Evolutionary conservation across 2,329 filamentous ascomycete species (phyloP), one percentile per base, ranked within the genome.

Genomic region (Volutella citrinella): DNA sequence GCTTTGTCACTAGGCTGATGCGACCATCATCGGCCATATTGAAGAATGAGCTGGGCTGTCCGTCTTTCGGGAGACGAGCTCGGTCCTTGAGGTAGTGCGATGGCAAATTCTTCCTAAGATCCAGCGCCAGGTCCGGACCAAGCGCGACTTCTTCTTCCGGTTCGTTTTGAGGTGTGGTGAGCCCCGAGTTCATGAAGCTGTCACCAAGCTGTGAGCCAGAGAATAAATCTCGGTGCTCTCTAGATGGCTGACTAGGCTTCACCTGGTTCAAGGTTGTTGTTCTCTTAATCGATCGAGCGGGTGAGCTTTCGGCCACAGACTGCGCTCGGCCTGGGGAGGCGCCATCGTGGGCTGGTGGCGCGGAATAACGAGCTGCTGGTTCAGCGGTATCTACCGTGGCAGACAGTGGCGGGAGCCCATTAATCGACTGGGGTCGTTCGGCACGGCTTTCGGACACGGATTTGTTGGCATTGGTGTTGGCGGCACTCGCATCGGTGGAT

Each of bases 121-220:
- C 50, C 12, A 42, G 48, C 34, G 48, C 36, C 30, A 53, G 36
- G 30, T 52, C 50, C 10, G 45, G 45, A 14, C 32, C 40, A 9
- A 54, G 46, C 24, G 48, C 38, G 26, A 54, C 31, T 15, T 38
- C 38, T 11, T 46, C 51, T 6, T 45, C 50, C 13, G 42, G 52
- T 29, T 61, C 60, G 19, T 58, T 61, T 12, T 49, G 52, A 11
- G 62, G 62, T 11, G 62, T 63, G 10, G 62, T 62, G 5, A 61
- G 42, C 7, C 60, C 57, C 18, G 62, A 65, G 14, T 59, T 54
- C 60, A 65, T 62, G 24, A 65, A 65, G 27, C 54, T 55, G 9
- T 65, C 62, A 10, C 59, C 60, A 6, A 65, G 54, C 37, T 65
- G 60, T 5, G 62, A 65, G 6, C 62, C 62, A 18, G 51, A 56